Base-by-base conservation (phyloP, 345 rosid genomes). In the Pugionium dolabratum region DNA sequence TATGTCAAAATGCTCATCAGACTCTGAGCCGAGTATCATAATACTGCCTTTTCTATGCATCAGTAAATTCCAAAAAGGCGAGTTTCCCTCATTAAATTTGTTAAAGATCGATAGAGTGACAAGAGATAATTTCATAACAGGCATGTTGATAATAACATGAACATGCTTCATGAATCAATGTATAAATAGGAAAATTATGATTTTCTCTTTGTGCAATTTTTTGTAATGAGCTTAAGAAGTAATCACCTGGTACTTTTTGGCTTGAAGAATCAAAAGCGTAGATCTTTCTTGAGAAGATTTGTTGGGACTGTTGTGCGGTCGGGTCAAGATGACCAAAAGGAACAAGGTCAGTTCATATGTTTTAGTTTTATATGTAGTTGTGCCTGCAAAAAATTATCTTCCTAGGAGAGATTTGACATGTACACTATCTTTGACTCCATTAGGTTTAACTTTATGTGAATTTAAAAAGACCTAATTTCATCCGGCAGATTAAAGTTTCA, bases 241-340 rank as follows among this genome's bases (percentile, higher is more conserved):
- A 60, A 73, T 40, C 32, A 40, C 27, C 33, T 54, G 59, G 68
- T 73, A 37, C 27, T 60, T 18, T 59, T 73, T 67, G 62, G 10
- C 54, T 76, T 75, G 72, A 87, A 94, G 97, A 72, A 82, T 29
- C 75, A 83, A 62, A 90, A 85, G 72, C 84, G 85, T 56, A 86
- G 73, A 78, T 93, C 97, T 53, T 80, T 93, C 72, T 83, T 90
- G 54, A 88, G 82, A 77, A 81, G 97, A 73, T 88, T 93, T 66
- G 96, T 90, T 39, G 90, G 94, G 73, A 90, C 92, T 2, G 91
- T 93, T 65, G 97, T 93, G 53, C 85, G 96, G 54, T 83, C 97
- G 4, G 90, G 86, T 67, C 98, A 93, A 70, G 98, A 93, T 72
- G 97, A 90, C 77, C 91, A 93, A 73, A 93, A 85, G 78, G 97